Evolutionary conservation across 768 basidiomycete genomes (phyloP), one percentile per base, ranked within the genome.

Genomic region (Suillus cothurnatus): DNA sequence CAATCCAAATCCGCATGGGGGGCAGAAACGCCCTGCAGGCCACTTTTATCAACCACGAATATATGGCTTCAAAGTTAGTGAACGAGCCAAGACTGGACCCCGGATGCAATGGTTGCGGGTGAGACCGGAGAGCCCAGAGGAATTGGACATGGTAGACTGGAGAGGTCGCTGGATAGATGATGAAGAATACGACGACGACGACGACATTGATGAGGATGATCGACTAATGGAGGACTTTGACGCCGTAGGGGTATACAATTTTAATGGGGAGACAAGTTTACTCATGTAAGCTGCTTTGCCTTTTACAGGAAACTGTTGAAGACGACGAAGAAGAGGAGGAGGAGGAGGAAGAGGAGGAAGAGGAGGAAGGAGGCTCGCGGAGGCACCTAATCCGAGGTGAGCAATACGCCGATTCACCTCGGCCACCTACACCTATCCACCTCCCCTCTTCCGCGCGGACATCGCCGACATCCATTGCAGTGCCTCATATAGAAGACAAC

Each of bases 21-120:
- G 93, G 0, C 94, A 97, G 78, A 95, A 95, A 77, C 87, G 87
- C 49, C 92, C 95, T 3, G 86, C 88, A 34, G 94, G 93, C 6
- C 88, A 89, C 74, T 87, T 98, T 17, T 99, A 99, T 73, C 84
- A 88, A 19, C 93, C 96, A 6, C 86, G 91, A 76, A 97, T 99
- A 73, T 99, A 99, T 71, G 97, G 97, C 0, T 99, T 99, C 85
- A 93, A 91, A 78, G 97, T 99, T 32, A 95, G 91, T 73, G 97
- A 99, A 76, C 83, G 93, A 61, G 95, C 97, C 14, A 92, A 94
- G 76, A 93, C 88, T 71, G 97, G 97, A 6, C 97, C 97, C 17
- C 84, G 97, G 65, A 99, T 99, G 96, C 90, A 91, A 72, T 99
- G 97, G 97, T 77, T 99, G 76, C 84, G 97, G 62, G 76, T 95